Evolutionary conservation across 306 rosid species (phyloP).

Genomic region (Lathyrus oleraceus): DNA sequence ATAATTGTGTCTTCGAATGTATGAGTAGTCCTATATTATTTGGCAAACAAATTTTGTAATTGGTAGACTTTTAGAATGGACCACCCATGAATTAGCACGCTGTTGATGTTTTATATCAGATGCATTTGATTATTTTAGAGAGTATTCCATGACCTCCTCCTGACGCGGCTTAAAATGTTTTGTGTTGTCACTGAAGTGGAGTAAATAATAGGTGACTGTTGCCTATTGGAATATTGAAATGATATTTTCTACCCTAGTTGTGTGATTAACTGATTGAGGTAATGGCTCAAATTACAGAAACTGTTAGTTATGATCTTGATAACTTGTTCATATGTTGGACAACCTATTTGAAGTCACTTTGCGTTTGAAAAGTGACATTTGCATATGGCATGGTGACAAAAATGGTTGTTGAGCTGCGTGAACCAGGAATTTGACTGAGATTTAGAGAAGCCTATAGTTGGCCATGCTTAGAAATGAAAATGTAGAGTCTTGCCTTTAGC

Average conservation of each 20-base stretch:
- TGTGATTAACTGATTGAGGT: not conserved
- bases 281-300: constrained; percentile 1
- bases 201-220: constrained; percentile 21
- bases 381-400: no score
- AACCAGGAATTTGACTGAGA: not conserved
- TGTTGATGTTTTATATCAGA: not conserved
- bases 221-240: not conserved
- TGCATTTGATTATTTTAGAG: constrained; percentile 13
- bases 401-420: not conserved
- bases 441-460: not conserved
- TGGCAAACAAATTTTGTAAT: constrained; percentile 15
- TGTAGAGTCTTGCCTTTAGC: not conserved
- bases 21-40: constrained; percentile 2
- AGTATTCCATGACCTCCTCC: not conserved
- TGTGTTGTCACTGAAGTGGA: not conserved
- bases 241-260: not conserved
- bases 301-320: not conserved
- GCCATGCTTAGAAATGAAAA: not conserved
- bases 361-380: not conserved
- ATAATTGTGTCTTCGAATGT: not conserved
- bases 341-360: constrained; percentile 1
- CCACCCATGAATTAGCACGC: not conserved
- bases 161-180: constrained; percentile 1
- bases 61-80: not conserved
- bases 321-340: not conserved